These are phyloP conservation scores for Calophaca sinica DNA, from an alignment of 306 rosid genomes.

Conservation along the genomic window DNA sequence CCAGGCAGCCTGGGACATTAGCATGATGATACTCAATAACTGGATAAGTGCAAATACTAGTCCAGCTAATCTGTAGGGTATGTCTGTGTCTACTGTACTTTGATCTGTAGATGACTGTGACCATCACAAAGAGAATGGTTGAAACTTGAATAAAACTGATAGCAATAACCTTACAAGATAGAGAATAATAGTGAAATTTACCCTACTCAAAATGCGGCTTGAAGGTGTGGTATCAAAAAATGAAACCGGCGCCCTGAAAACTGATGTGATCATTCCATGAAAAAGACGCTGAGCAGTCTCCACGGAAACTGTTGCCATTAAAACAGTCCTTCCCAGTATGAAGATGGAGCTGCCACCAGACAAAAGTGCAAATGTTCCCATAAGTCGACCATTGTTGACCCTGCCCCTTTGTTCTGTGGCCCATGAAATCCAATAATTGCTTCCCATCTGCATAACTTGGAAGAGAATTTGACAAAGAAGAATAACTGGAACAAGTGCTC, in stretches of 20 bases:
- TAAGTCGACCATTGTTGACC: constrained; percentile 57
- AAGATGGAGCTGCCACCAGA: constrained; percentile 90
- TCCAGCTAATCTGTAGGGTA: constrained; percentile 90
- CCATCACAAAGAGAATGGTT: constrained; percentile 5
- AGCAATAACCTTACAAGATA: constrained; percentile 16
- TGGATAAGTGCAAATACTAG: constrained; percentile 87
- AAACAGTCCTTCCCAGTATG: constrained; percentile 82
- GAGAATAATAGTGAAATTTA: constrained; percentile 47
- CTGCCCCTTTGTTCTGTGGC: constrained; percentile 66
- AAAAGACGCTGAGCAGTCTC: constrained; percentile 84
- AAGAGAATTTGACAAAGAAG: constrained; percentile 86
- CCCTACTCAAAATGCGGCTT: constrained; percentile 86
- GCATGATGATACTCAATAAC: constrained; percentile 70
- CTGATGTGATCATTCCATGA: constrained; percentile 73
- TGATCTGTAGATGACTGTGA: constrained; percentile 88
- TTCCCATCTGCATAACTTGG: constrained; percentile 86
- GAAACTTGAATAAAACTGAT: neutral
- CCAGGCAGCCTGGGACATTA: constrained; percentile 88
- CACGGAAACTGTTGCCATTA: constrained; percentile 74
- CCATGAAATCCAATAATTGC: constrained; percentile 98
- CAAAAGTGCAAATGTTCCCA: constrained; percentile 65
- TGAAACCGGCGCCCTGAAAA: constrained; percentile 83
- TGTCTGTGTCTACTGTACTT: constrained; percentile 84
- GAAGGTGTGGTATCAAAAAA: constrained; percentile 90
- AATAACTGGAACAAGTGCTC: constrained; percentile 82